Percentiles rank a stretch among this genome's conserved stretches.
These are phyloP conservation scores for Camptophora hylomeconis DNA, from an alignment of 2,329 filamentous ascomycete species.

Conservation along the genomic window DNA sequence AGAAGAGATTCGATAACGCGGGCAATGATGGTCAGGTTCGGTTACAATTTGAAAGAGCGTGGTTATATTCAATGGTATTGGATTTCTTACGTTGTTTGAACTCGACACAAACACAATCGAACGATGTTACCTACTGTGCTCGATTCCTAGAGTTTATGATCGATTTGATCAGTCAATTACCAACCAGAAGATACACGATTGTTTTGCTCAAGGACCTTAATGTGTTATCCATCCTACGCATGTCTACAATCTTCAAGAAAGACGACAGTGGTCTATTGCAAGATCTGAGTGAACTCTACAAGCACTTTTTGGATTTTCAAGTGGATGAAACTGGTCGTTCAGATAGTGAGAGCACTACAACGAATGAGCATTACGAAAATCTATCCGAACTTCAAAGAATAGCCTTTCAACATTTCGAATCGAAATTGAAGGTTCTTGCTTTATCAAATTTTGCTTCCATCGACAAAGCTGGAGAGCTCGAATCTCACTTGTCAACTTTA, in stretches of 20 bases:
- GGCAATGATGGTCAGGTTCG: constrained; percentile 68
- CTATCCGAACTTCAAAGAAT: constrained; percentile 70
- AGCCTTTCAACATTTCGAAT: constrained; percentile 68
- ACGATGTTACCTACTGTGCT: constrained; percentile 74
- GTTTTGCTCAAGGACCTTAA: constrained; percentile 77
- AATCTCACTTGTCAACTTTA: constrained; percentile 58
- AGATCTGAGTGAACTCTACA: constrained; percentile 66
- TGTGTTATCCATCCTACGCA: constrained; percentile 58
- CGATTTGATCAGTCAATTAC: constrained; percentile 84
- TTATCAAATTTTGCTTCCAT: constrained; percentile 87
- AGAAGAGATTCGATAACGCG: constrained; percentile 74
- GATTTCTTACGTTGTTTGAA: constrained; percentile 71
- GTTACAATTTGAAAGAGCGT: constrained; percentile 80
- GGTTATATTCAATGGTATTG: constrained; percentile 76
- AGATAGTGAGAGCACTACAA: constrained; percentile 57
- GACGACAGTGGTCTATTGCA: constrained; percentile 65
- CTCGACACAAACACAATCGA: constrained; percentile 20
- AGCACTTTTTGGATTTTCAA: constrained; percentile 77
- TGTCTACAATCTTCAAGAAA: constrained; percentile 67
- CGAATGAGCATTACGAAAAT: constrained; percentile 68
- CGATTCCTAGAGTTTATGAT: constrained; percentile 83
- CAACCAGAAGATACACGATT: constrained; percentile 88
- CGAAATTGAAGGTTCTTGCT: constrained; percentile 81
- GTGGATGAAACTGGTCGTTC: constrained; percentile 82
- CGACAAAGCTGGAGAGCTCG: constrained; percentile 64